A percentile compares a stretch with the other conserved stretches of the same genome.
Conservation (phyloP, 1,284 basidiomycete species). For the Ustilago crameri region DNA sequence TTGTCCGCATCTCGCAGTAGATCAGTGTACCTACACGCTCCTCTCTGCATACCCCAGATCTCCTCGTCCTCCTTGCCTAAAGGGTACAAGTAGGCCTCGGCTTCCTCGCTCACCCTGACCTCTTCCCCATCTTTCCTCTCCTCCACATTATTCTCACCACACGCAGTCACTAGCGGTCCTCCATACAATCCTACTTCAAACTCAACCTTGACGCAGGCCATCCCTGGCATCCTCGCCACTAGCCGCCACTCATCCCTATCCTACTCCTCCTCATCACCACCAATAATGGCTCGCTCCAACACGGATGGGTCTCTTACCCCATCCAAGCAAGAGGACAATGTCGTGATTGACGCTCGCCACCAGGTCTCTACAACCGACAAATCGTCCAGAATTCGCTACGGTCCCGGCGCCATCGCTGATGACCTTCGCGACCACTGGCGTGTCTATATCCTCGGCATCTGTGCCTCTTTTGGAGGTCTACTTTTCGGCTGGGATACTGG, state of each 20-base stretch:
- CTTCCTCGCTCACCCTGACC: background rate
- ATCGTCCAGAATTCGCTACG: slow-evolving; percentile 11
- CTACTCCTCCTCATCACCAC: background rate
- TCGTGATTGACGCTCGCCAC: background rate
- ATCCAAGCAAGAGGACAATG: slow-evolving; percentile 33
- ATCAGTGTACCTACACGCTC: background rate
- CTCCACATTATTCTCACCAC: background rate
- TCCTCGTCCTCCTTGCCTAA: background rate
- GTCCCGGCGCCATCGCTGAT: slow-evolving; percentile 12
- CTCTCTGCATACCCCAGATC: slow-evolving; percentile 5
- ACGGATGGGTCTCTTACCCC: slow-evolving; percentile 31
- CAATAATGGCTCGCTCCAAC: slow-evolving; percentile 18
- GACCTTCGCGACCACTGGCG: slow-evolving; percentile 44
- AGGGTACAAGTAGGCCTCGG: slow-evolving; percentile 17
- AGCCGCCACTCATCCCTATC: background rate
- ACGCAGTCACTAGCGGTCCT: background rate
- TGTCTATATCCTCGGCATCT: slow-evolving; percentile 41
- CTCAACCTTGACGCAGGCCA: no score
- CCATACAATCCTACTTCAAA: no score
- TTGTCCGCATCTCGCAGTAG: background rate
- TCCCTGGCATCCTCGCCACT: no score
- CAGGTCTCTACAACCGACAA: slow-evolving; percentile 15
- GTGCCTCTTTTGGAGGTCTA: slow-evolving; percentile 38
- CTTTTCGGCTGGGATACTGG: slow-evolving; percentile 50
- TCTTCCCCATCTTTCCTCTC: background rate